Conservation (phyloP, 805 yeast genomes). For the Nakazawaea siamensis region DNA sequence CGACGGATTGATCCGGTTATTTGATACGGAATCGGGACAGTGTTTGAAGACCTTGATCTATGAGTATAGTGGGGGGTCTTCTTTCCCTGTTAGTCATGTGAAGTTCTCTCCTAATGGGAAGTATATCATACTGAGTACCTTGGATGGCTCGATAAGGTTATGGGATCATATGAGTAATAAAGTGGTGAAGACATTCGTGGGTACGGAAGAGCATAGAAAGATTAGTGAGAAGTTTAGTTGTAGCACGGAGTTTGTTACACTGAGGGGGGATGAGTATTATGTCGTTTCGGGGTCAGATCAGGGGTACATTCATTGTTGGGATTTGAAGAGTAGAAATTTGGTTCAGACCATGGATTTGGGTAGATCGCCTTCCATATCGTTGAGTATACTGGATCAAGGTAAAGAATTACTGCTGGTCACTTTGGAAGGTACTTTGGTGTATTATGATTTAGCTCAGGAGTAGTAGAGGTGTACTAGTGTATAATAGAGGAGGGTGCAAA, state of each 20-base stretch:
- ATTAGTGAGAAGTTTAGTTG: slow-evolving; percentile 47
- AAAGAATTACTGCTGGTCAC: slow-evolving; percentile 23
- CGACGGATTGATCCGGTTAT: slow-evolving; percentile 84
- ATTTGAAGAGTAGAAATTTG: slow-evolving; percentile 51
- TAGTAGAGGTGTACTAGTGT: too few relatives aligned
- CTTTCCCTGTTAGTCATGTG: slow-evolving; percentile 72
- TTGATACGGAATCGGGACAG: slow-evolving; percentile 84
- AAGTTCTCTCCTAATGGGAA: slow-evolving; percentile 74
- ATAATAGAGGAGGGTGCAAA: too few relatives aligned
- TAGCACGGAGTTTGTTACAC: slow-evolving; percentile 41
- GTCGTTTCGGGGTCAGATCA: slow-evolving; percentile 58
- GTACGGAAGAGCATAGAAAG: slow-evolving; percentile 5
- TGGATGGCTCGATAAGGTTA: slow-evolving; percentile 70
- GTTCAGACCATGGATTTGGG: slow-evolving; percentile 20
- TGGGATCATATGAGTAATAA: slow-evolving; percentile 84
- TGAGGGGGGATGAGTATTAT: slow-evolving; percentile 13
- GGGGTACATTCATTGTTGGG: slow-evolving; percentile 54
- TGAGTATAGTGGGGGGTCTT: slow-evolving; percentile 62
- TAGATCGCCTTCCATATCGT: slow-evolving; percentile 30
- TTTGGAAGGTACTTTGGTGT: slow-evolving; percentile 17
- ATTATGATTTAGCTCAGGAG: too few relatives aligned
- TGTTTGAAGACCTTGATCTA: slow-evolving; percentile 85
- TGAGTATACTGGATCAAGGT: slow-evolving; percentile 31
- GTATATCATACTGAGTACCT: slow-evolving; percentile 66
- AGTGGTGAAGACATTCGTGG: slow-evolving; percentile 59